Conservation (phyloP, 768 basidiomycete genomes). For the Tulasnella sp. region DNA sequence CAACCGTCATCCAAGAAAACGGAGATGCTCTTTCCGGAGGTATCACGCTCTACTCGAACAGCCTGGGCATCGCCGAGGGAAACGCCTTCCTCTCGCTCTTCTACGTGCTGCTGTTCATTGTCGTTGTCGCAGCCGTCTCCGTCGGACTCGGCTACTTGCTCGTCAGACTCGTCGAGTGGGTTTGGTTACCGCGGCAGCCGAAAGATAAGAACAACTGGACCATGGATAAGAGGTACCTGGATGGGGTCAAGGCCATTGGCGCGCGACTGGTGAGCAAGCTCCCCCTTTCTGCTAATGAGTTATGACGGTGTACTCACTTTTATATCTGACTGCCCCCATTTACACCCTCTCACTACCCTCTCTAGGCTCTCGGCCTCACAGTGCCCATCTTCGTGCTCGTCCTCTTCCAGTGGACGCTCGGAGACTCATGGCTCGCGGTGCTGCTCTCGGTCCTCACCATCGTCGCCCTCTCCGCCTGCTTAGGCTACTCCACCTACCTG, state of each 20-base stretch:
- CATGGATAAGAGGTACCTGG: slow-evolving; percentile 39
- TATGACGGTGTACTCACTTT: slow-evolving; percentile 15
- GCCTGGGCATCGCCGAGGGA: slow-evolving; percentile 74
- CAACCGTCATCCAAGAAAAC: slow-evolving; percentile 59
- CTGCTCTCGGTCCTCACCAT: slow-evolving; percentile 76
- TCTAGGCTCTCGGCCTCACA: slow-evolving; percentile 41
- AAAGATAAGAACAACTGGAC: slow-evolving; percentile 40
- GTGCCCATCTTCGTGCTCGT: slow-evolving; percentile 75
- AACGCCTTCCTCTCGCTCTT: slow-evolving; percentile 94
- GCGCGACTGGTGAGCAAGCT: slow-evolving; percentile 62
- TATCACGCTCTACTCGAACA: slow-evolving; percentile 79
- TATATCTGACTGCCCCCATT: slow-evolving; percentile 11
- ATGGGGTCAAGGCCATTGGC: slow-evolving; percentile 42
- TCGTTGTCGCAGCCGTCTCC: slow-evolving; percentile 52
- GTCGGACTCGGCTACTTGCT: slow-evolving; percentile 53
- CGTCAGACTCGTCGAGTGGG: slow-evolving; percentile 55
- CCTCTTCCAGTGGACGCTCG: slow-evolving; percentile 89
- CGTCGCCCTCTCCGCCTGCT: slow-evolving; percentile 53
- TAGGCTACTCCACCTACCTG: slow-evolving; percentile 56
- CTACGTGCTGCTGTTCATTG: slow-evolving; percentile 66
- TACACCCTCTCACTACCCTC: background rate
- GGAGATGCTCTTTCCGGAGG: slow-evolving; percentile 76
- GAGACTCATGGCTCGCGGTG: slow-evolving; percentile 85
- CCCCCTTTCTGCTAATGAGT: background rate
- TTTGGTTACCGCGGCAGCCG: background rate